Conservation (phyloP, 192 early-diverging fungal genomes). For the Coemansia sp. region DNA sequence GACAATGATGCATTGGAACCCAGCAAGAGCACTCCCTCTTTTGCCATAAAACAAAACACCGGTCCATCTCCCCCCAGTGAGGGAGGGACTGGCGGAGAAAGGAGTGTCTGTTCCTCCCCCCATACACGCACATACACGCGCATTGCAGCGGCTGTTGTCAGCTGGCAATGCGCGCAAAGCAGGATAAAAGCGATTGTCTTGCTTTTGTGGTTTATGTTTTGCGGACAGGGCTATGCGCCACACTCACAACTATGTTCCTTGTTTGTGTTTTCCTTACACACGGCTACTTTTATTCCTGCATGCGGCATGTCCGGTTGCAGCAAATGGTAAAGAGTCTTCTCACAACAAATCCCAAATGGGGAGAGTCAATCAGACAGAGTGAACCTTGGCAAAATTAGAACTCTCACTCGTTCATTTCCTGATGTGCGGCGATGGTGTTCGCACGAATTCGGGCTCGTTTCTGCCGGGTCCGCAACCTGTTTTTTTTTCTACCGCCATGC, state of each 20-base stretch:
- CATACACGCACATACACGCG: not conserved
- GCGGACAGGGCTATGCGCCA: not conserved
- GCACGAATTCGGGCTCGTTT: not conserved
- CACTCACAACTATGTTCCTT: not conserved
- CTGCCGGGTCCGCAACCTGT: not conserved
- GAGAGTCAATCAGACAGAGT: not conserved
- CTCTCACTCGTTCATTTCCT: not conserved
- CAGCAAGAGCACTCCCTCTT: not conserved
- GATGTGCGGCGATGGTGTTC: not conserved
- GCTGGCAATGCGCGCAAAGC: conserved; percentile 8
- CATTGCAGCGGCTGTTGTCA: conserved; percentile 7
- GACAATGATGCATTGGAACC: not conserved
- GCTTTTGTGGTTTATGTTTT: not conserved
- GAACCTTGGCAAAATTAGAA: not conserved
- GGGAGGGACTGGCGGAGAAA: not conserved
- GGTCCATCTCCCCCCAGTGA: not conserved
- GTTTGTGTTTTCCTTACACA: not conserved
- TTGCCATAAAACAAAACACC: not conserved
- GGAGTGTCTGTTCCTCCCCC: not conserved
- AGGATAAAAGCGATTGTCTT: conserved; percentile 8
- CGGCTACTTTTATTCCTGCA: not conserved
- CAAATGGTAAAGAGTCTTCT: not conserved
- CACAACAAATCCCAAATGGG: not conserved
- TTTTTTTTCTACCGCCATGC: not conserved
- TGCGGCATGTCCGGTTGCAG: not conserved